These are phyloP conservation scores for Magnolia officinalis DNA, from an alignment of 164 flowering plant species.

Conservation along the genomic window DNA sequence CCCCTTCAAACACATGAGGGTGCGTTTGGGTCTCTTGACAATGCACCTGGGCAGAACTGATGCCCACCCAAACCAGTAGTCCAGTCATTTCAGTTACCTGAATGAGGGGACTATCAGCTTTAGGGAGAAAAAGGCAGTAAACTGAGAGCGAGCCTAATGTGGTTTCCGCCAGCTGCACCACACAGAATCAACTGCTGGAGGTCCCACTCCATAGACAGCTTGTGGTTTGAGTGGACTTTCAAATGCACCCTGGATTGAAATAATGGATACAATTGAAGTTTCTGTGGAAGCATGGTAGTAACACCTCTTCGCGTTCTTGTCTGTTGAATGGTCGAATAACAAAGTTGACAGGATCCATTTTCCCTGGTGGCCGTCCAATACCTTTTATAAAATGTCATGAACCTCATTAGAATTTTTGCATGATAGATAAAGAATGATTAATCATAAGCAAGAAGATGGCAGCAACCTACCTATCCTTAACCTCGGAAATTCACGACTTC, in stretches of 20 bases:
- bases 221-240: background rate
- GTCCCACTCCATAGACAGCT: background rate
- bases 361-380: constrained; percentile 95
- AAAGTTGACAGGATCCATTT: constrained; percentile 65
- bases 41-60: background rate
- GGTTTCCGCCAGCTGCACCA: background rate
- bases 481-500: constrained; percentile 80
- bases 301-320: constrained; percentile 84
- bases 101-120: background rate
- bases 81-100: background rate
- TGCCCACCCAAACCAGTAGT: background rate
- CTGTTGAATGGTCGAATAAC: constrained; percentile 74
- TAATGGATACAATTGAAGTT: background rate
- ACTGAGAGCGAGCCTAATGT: background rate
- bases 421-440: background rate
- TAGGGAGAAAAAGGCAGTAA: background rate
- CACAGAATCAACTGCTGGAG: background rate
- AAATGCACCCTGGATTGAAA: background rate
- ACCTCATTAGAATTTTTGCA: constrained; percentile 5
- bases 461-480: constrained; percentile 62
- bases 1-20: background rate
- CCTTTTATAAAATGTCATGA: constrained; percentile 36
- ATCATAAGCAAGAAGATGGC: background rate
- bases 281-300: background rate
- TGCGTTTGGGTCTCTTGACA: background rate